A percentile compares a stretch with the other conserved stretches of the same genome.
Conservation (phyloP, 208 protist species). For the Trypanosoma mega region DNA sequence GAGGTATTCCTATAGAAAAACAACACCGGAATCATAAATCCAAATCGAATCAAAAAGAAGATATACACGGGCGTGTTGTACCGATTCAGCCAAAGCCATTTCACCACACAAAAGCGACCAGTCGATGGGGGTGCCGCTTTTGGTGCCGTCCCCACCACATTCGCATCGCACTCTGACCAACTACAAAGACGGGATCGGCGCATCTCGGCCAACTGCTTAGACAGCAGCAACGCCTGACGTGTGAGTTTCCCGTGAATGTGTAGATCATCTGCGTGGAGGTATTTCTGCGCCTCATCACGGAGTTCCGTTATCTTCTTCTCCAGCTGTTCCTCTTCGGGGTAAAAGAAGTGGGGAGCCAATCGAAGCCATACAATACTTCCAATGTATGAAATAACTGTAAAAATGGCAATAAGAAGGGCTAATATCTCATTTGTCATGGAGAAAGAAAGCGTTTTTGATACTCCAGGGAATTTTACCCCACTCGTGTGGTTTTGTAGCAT, state of each 20-base stretch:
- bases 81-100: too few species aligned
- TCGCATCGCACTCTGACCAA: too few species aligned
- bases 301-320: constrained; percentile 35
- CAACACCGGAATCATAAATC: constrained; percentile 27
- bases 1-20: constrained; percentile 21
- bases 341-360: constrained; percentile 40
- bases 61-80: too few species aligned
- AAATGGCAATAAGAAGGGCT: constrained; percentile 29
- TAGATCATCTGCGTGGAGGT: constrained; percentile 33
- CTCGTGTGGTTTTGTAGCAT: too few species aligned
- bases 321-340: constrained; percentile 37
- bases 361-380: constrained; percentile 42
- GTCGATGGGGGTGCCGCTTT: too few species aligned
- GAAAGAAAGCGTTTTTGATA: neutral
- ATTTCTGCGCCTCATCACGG: constrained; percentile 31
- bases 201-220: constrained; percentile 30
- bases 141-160: too few species aligned
- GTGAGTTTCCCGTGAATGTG: constrained; percentile 37
- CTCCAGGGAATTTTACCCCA: too few species aligned
- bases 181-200: constrained; percentile 32
- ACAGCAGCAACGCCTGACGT: constrained; percentile 30
- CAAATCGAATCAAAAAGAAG: constrained; percentile 43
- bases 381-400: constrained; percentile 33
- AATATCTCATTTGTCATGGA: constrained; percentile 19
- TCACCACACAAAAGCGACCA: too few species aligned